A percentile compares a stretch with the other conserved stretches of the same genome.
These are phyloP conservation scores for Nakaseomyces bracarensis DNA, from an alignment of 1,139 yeast genomes.

Conservation along the genomic window DNA sequence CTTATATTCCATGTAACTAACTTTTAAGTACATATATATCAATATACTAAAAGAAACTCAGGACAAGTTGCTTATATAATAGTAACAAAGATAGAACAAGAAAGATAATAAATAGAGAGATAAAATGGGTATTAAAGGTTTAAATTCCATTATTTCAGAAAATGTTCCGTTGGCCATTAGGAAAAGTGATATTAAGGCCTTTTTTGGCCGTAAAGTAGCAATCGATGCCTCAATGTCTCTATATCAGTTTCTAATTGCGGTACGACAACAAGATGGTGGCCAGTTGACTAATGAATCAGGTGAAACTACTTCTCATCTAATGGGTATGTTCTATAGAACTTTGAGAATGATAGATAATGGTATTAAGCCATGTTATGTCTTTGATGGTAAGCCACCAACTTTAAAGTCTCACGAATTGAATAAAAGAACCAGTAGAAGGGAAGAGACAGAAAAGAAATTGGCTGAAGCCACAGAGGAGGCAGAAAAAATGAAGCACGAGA, in stretches of 20 bases:
- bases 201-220: slow-evolving; percentile 92
- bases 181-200: slow-evolving; percentile 71
- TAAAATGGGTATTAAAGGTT: slow-evolving; percentile 70
- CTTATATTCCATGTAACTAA: too few relatives aligned
- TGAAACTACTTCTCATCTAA: slow-evolving; percentile 88
- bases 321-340: slow-evolving; percentile 94
- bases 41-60: too few relatives aligned
- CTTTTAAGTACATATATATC: too few relatives aligned
- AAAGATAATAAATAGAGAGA: not conserved
- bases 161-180: slow-evolving; percentile 80
- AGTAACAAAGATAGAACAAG: too few relatives aligned
- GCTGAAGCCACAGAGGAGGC: slow-evolving; percentile 45
- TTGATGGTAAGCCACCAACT: slow-evolving; percentile 86
- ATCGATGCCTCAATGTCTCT: slow-evolving; percentile 81
- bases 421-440: slow-evolving; percentile 71
- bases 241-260: slow-evolving; percentile 91
- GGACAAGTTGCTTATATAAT: too few relatives aligned
- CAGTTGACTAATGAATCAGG: slow-evolving; percentile 83
- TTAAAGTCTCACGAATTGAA: slow-evolving; percentile 89
- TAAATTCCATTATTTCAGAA: slow-evolving; percentile 58
- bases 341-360: slow-evolving; percentile 83
- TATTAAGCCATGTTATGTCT: slow-evolving; percentile 90
- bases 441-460: slow-evolving; percentile 62
- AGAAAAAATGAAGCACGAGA: slow-evolving; percentile 73
- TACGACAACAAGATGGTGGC: slow-evolving; percentile 93